Percentiles rank a stretch among this genome's conserved stretches.
Conservation (phyloP, 139 green algal species). For the Pseudopediastrum boryanum region DNA sequence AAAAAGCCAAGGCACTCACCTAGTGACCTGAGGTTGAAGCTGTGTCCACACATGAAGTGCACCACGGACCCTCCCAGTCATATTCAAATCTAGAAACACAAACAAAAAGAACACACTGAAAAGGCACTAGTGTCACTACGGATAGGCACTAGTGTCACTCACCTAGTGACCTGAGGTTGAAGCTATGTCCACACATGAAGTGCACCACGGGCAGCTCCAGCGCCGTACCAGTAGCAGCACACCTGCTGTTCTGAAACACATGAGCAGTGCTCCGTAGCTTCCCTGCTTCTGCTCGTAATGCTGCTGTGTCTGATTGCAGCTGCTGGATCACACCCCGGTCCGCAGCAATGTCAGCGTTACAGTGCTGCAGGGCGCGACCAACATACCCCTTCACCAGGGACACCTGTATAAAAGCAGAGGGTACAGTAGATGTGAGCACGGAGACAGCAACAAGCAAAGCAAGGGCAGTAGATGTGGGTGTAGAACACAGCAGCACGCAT, state of each 20-base stretch:
- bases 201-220: constrained; percentile 95
- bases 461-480: no score
- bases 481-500: no score
- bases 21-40: constrained; percentile 88
- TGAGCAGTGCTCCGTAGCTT: constrained; percentile 71
- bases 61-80: no score
- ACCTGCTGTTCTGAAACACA: constrained; percentile 87
- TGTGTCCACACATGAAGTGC: constrained; percentile 97
- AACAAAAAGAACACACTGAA: no score
- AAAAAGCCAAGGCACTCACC: no score
- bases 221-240: constrained; percentile 69
- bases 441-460: constrained; percentile 5
- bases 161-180: constrained; percentile 87
- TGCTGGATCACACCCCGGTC: constrained; percentile 52
- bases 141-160: no score
- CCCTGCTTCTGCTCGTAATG: constrained; percentile 67
- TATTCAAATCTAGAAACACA: no score
- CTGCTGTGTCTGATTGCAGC: constrained; percentile 73
- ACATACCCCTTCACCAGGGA: constrained; percentile 73
- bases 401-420: constrained; percentile 26
- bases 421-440: not conserved
- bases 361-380: constrained; percentile 55
- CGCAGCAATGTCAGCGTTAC: constrained; percentile 42
- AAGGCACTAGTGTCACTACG: no score
- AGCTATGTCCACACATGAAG: constrained; percentile 96